Conservation (phyloP, 495 filamentous ascomycete genomes). For the Aspergillus olivimuriae region DNA sequence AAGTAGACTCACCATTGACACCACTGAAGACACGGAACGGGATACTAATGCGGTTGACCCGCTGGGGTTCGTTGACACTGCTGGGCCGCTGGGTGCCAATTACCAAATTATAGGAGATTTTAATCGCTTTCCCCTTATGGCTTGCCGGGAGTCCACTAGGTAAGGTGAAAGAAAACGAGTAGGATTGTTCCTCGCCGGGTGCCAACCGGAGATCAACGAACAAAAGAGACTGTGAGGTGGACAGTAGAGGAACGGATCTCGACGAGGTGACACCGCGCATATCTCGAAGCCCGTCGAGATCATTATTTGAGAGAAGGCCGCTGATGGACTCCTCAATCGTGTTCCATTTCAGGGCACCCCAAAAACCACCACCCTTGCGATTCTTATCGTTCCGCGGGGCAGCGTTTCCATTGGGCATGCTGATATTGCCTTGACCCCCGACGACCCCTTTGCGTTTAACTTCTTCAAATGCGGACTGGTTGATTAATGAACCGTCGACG, state of each 20-base stretch:
- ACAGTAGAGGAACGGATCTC: slow-evolving; percentile 79
- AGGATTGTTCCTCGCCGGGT: slow-evolving; percentile 85
- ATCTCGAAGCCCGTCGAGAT: slow-evolving; percentile 87
- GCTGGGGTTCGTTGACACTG: slow-evolving; percentile 64
- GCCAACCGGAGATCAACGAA: slow-evolving; percentile 87
- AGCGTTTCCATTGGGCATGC: slow-evolving; percentile 39
- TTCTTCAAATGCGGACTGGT: slow-evolving; percentile 86
- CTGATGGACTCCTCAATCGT: slow-evolving; percentile 82
- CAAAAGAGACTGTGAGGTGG: slow-evolving; percentile 92
- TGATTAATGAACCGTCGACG: slow-evolving; percentile 84
- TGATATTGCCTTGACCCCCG: slow-evolving; percentile 72
- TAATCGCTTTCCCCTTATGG: slow-evolving; percentile 88
- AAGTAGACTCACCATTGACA: slow-evolving; percentile 56
- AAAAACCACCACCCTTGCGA: slow-evolving; percentile 71
- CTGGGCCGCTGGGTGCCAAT: slow-evolving; percentile 89
- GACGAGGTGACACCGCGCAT: slow-evolving; percentile 80
- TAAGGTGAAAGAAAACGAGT: slow-evolving; percentile 76
- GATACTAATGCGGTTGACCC: slow-evolving; percentile 83
- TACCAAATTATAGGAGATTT: slow-evolving; percentile 83
- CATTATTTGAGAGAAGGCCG: slow-evolving; percentile 75
- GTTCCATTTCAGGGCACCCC: slow-evolving; percentile 83
- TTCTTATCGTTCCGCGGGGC: slow-evolving; percentile 48
- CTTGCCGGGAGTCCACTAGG: slow-evolving; percentile 84
- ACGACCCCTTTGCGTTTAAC: slow-evolving; percentile 91
- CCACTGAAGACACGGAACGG: slow-evolving; percentile 93